Evolutionary conservation across 192 early-diverging fungal genomes (phyloP).

Genomic region (Umbelopsis ramanniana): DNA sequence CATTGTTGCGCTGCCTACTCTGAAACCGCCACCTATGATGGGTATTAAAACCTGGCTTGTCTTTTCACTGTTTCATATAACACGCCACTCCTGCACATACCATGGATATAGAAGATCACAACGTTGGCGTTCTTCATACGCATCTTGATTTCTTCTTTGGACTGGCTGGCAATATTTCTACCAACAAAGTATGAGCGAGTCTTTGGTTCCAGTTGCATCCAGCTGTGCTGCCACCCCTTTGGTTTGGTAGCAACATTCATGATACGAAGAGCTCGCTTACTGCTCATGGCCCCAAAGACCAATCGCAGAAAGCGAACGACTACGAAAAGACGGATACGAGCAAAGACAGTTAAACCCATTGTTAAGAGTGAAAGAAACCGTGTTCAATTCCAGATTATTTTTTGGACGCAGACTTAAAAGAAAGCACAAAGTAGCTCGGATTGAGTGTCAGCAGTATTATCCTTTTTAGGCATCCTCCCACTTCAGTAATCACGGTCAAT

Average conservation of each 20-base stretch:
- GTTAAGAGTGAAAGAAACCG: not conserved
- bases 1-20: slow-evolving; percentile 27
- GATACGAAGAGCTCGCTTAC: not conserved
- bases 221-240: slow-evolving; percentile 9
- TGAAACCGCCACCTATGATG: slow-evolving; percentile 25
- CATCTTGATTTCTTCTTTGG: not conserved
- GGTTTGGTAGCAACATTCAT: not conserved
- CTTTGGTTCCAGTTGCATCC: slow-evolving; percentile 4
- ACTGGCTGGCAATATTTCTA: slow-evolving; percentile 2
- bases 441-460: slow-evolving; percentile 1
- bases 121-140: slow-evolving; percentile 22
- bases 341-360: not conserved
- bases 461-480: not conserved
- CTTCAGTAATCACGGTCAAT: not conserved
- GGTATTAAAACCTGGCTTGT: not conserved
- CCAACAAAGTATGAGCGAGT: slow-evolving; percentile 5
- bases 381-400: not conserved
- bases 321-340: slow-evolving; percentile 11
- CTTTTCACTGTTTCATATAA: too few species aligned
- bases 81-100: not conserved
- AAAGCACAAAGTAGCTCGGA: not conserved
- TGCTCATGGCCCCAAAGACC: slow-evolving; percentile 17
- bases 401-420: not conserved
- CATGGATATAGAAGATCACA: slow-evolving; percentile 27
- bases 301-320: slow-evolving; percentile 2